These are phyloP conservation scores for Neurospora cerealis DNA, from an alignment of 495 filamentous ascomycete species.

Conservation along the genomic window DNA sequence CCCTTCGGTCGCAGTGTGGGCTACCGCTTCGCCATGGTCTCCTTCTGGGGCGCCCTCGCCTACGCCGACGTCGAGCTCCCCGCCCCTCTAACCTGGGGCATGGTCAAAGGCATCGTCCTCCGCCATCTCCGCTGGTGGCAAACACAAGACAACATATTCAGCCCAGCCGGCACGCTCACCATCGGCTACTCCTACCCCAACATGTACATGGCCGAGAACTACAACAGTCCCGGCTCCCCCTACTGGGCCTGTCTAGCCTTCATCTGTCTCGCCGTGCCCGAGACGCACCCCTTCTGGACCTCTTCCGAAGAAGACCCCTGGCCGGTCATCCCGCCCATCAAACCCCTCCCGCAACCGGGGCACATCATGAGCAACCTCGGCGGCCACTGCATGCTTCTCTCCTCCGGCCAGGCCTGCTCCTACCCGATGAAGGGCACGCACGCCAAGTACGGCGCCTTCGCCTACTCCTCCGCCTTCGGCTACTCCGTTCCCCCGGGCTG, in stretches of 20 bases:
- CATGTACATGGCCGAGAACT: conserved; percentile 70
- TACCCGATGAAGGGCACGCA: conserved; percentile 72
- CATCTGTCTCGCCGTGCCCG: conserved; percentile 56
- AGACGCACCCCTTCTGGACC: conserved; percentile 66
- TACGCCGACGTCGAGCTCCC: conserved; percentile 67
- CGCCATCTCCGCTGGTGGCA: conserved; percentile 73
- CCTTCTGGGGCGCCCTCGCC: conserved; percentile 69
- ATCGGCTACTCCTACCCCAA: conserved; percentile 73
- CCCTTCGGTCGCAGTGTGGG: conserved; percentile 69
- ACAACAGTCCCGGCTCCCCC: conserved; percentile 59
- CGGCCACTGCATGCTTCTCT: conserved; percentile 62
- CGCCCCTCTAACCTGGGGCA: conserved; percentile 60
- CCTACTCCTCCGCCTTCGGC: conserved; percentile 62
- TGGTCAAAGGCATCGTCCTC: conserved; percentile 65
- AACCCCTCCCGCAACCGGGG: conserved; percentile 52
- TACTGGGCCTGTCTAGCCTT: conserved; percentile 77
- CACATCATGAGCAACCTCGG: conserved; percentile 57
- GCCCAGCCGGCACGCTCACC: conserved; percentile 58
- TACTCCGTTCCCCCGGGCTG: conserved; percentile 68
- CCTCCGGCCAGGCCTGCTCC: conserved; percentile 66
- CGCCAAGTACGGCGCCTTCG: conserved; percentile 73
- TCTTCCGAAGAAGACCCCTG: conserved; percentile 53
- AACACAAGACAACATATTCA: conserved; percentile 62
- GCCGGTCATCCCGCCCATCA: conserved; percentile 40
- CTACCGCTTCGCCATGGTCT: conserved; percentile 74